Conservation (phyloP, 306 rosid genomes). For the Notholithocarpus densiflorus region DNA sequence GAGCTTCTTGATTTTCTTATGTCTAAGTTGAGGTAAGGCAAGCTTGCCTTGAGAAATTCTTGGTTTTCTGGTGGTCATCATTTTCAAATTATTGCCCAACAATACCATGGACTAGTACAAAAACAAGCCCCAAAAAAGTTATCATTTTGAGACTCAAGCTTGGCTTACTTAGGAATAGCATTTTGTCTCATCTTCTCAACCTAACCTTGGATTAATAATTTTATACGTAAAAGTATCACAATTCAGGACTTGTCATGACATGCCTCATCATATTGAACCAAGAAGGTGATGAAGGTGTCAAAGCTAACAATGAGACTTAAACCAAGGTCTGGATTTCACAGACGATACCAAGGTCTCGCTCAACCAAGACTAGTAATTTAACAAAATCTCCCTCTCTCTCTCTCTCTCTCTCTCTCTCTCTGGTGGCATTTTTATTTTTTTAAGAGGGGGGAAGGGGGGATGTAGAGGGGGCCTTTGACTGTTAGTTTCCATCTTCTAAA, state of each 20-base stretch:
- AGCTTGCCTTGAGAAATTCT: neutral
- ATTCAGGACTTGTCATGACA: neutral
- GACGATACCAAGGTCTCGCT: too few species aligned
- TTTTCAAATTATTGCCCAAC: neutral
- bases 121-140: neutral
- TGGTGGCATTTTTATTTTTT: neutral
- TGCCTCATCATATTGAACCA: too few species aligned
- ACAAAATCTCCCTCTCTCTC: neutral
- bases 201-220: neutral
- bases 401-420: neutral
- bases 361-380: too few species aligned
- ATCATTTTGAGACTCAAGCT: neutral
- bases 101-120: neutral
- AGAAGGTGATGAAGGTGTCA: too few species aligned
- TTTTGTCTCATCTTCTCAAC: neutral
- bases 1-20: neutral
- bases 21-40: too few species aligned
- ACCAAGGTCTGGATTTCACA: too few species aligned
- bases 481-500: neutral
- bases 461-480: slow-evolving; percentile 5
- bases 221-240: neutral
- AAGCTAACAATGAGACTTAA: too few species aligned
- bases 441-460: neutral
- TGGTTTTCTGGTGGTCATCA: neutral
- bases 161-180: neutral